Base-by-base conservation (phyloP, 108 stramenopile genomes). In the Skeletonema menzelii region DNA sequence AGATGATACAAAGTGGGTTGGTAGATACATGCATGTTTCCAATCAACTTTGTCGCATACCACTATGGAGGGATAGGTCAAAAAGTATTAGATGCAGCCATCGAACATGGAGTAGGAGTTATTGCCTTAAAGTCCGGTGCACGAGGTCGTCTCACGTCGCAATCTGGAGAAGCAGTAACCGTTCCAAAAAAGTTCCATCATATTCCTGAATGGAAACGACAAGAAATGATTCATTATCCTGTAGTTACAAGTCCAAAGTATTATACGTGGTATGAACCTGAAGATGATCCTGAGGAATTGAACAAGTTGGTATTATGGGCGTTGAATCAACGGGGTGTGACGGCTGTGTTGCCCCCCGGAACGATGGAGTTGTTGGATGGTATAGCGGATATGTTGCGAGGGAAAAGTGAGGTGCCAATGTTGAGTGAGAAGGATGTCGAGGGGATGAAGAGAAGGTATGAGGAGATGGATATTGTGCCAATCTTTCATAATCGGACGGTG, bases 121-220 rank as follows among this genome's bases (percentile, higher is more conserved):
- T 80, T 37, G 79, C 79, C 8, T 40, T 80, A 24, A 80, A 80
- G 47, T 46, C 75, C 12, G 79, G 79, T 14, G 79, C 79, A 8
- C 55, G 56, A 12, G 79, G 79, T 10, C 63, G 79, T 27, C 59
- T 80, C 34, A 76, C 73, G 0, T 0, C 49, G 0, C 70, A 76
- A 32, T 64, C 60, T 0, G 79, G 79, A 12, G 63, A 76, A 34
- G 59, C 68, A 14, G 63, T 80, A 3, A 13, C 32, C 11, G 79
- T 80, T 26, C 79, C 79, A 13, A 53, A 70, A 8, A 0, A 8
- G 19, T 76, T 80, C 22, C 24, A 76, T 20, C 79, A 80, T 19
- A 76, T 80, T 57, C 79, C 79, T 2, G 79, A 80, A 63, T 80
- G 79, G 79, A 80, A 80, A 53, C 74, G 79, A 4, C 38, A 80